phyloP scores from a whole-genome alignment of 2,329 filamentous ascomycete genomes.

The Celoporthe dispersa region DNA sequence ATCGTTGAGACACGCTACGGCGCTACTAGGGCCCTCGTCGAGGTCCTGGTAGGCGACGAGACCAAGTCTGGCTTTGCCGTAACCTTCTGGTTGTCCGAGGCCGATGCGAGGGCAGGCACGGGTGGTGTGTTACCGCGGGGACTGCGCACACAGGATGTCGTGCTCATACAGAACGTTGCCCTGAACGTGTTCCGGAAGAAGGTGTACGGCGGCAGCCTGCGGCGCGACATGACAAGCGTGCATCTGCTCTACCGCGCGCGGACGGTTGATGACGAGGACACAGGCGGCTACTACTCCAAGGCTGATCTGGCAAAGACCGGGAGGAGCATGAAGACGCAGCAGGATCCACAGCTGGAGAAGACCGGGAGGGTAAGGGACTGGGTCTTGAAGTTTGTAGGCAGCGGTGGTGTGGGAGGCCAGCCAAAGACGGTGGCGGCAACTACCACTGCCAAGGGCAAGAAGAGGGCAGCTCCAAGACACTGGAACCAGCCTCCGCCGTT shows the following conservation, averaged over 20 bases:
- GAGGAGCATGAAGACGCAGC: slow-evolving; percentile 20
- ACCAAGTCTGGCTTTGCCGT: slow-evolving; percentile 80
- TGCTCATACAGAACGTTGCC: slow-evolving; percentile 80
- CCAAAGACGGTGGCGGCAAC: slow-evolving; percentile 33
- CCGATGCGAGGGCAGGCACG: slow-evolving; percentile 41
- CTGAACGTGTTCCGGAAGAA: slow-evolving; percentile 74
- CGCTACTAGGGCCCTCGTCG: slow-evolving; percentile 67
- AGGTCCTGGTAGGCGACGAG: slow-evolving; percentile 83
- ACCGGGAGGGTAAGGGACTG: slow-evolving; percentile 73
- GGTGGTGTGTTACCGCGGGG: slow-evolving; percentile 40
- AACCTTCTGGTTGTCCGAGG: slow-evolving; percentile 74
- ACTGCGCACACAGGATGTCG: slow-evolving; percentile 73
- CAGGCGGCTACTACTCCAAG: slow-evolving; percentile 60
- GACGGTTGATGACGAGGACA: slow-evolving; percentile 55
- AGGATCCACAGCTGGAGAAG: slow-evolving; percentile 62
- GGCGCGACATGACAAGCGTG: slow-evolving; percentile 70
- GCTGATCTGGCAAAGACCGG: slow-evolving; percentile 49
- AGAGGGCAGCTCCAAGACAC: slow-evolving; percentile 20
- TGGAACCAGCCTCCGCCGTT: slow-evolving; percentile 29
- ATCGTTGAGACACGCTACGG: slow-evolving; percentile 71
- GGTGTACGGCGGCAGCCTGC: slow-evolving; percentile 85
- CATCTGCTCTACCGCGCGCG: slow-evolving; percentile 64
- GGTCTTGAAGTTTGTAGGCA: slow-evolving; percentile 71
- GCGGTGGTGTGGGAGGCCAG: slow-evolving; percentile 34
- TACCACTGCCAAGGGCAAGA: slow-evolving; percentile 34